A percentile compares a stretch with the other conserved stretches of the same genome.
Conservation (phyloP, 2,329 filamentous ascomycete genomes). For the Colletotrichum karsti region DNA sequence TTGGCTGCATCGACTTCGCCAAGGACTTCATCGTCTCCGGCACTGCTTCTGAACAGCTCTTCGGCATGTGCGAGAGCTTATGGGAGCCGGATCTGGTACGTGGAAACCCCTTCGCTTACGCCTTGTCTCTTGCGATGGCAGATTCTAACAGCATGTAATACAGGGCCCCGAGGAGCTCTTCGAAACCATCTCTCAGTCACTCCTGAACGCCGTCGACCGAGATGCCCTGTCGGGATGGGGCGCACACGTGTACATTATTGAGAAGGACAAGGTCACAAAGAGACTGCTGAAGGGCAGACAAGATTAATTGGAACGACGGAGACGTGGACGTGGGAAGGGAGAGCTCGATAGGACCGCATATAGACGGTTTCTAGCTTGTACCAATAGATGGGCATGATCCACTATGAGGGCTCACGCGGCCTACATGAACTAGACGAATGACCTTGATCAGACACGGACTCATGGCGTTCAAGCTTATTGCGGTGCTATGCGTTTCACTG, state of each 20-base stretch:
- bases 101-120: slow-evolving; percentile 30
- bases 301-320: slow-evolving; percentile 65
- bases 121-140: not conserved
- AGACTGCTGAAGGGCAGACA: slow-evolving; percentile 97
- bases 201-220: slow-evolving; percentile 95
- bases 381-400: slow-evolving; percentile 41
- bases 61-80: slow-evolving; percentile 96
- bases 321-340: not conserved
- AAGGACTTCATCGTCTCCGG: slow-evolving; percentile 99
- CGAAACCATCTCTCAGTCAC: slow-evolving; percentile 95
- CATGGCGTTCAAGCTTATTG: not conserved
- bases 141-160: slow-evolving; percentile 28
- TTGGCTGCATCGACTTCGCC: slow-evolving; percentile 99
- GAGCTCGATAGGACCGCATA: slow-evolving; percentile 23
- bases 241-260: slow-evolving; percentile 98
- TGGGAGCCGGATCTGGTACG: slow-evolving; percentile 97
- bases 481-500: slow-evolving; percentile 11
- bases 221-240: slow-evolving; percentile 98
- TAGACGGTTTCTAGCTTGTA: slow-evolving; percentile 39
- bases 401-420: slow-evolving; percentile 23
- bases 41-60: slow-evolving; percentile 95
- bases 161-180: slow-evolving; percentile 93
- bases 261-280: slow-evolving; percentile 99
- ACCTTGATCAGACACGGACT: slow-evolving; percentile 14
- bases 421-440: slow-evolving; percentile 27